Percentiles rank a stretch among this genome's conserved stretches.
Evolutionary conservation across 2,329 filamentous ascomycete species (phyloP).

Genomic region (Colletotrichum eremochloae): DNA sequence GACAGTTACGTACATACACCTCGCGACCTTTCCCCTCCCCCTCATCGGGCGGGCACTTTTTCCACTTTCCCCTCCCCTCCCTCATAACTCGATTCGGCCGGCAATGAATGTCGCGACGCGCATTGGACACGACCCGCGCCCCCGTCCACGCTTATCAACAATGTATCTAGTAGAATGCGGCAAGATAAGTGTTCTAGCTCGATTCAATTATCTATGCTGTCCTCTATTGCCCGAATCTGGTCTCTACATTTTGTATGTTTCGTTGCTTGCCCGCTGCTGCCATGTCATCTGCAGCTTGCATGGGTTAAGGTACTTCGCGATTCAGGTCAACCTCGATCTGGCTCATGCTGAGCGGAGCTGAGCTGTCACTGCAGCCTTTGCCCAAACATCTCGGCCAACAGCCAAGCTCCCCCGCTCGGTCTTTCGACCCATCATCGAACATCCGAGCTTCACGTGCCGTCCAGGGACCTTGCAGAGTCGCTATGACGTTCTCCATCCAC

Average conservation of each 20-base stretch:
- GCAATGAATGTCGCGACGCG: slow-evolving; percentile 8
- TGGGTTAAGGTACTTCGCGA: not conserved
- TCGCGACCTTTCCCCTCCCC: slow-evolving; percentile 13
- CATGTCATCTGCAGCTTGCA: not conserved
- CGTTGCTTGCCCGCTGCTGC: not conserved
- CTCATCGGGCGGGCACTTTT: slow-evolving; percentile 31
- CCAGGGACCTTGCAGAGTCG: not conserved
- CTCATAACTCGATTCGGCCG: not conserved
- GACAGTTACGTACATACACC: slow-evolving; percentile 17
- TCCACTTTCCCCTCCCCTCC: slow-evolving; percentile 30
- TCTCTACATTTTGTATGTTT: slow-evolving; percentile 1
- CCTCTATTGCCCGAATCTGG: not conserved
- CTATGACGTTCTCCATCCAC: not conserved
- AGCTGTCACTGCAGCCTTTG: not conserved
- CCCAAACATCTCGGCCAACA: not conserved
- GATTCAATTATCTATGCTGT: not conserved
- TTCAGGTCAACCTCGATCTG: not conserved
- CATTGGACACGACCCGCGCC: slow-evolving; percentile 11
- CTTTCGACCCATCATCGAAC: not conserved
- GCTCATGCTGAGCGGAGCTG: not conserved
- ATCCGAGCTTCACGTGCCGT: slow-evolving; percentile 1
- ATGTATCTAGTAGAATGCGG: not conserved
- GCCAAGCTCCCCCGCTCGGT: slow-evolving; percentile 9
- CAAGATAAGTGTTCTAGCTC: not conserved
- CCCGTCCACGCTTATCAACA: not conserved